Percentiles rank a stretch among this genome's conserved stretches.
phyloP scores from a whole-genome alignment of 164 flowering plant species.

The Vitis rotundifolia region DNA sequence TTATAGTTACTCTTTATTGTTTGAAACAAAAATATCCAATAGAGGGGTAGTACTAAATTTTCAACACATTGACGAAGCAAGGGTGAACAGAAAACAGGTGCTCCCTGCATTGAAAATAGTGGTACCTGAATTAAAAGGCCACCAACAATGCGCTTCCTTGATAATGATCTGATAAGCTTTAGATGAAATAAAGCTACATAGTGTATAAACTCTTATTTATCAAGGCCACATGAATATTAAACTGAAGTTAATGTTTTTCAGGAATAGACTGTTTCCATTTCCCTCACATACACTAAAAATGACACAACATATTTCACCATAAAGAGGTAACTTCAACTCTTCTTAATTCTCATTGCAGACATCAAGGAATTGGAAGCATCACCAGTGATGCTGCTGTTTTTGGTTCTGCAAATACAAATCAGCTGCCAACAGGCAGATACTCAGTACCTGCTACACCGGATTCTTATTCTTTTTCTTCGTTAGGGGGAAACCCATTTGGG shows the following conservation, averaged over 20 bases:
- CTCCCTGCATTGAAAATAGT: too few relatives aligned
- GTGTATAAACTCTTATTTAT: background rate
- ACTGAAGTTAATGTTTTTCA: background rate
- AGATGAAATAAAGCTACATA: background rate
- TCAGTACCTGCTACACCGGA: slow-evolving; percentile 15
- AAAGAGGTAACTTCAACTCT: background rate
- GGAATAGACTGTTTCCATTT: background rate
- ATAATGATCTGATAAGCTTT: too few relatives aligned
- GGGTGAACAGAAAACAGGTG: too few relatives aligned
- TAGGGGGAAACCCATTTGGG: slow-evolving; percentile 45
- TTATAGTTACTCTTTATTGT: background rate
- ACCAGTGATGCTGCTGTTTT: slow-evolving; percentile 13
- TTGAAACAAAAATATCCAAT: background rate
- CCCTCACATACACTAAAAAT: background rate
- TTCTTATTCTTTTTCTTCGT: slow-evolving; percentile 21
- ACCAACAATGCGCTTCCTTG: too few relatives aligned
- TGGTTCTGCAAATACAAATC: slow-evolving; percentile 22
- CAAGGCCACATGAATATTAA: background rate
- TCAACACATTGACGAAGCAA: too few relatives aligned
- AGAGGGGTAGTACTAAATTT: too few relatives aligned
- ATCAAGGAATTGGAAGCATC: slow-evolving; percentile 19
- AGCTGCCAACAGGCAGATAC: slow-evolving; percentile 12
- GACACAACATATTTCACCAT: background rate
- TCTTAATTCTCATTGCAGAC: slow-evolving; percentile 21
- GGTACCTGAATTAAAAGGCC: too few relatives aligned